Evolutionary conservation across 345 rosid species (phyloP), one percentile per base, ranked within the genome.

Genomic region (Chamaenerion angustifolium): DNA sequence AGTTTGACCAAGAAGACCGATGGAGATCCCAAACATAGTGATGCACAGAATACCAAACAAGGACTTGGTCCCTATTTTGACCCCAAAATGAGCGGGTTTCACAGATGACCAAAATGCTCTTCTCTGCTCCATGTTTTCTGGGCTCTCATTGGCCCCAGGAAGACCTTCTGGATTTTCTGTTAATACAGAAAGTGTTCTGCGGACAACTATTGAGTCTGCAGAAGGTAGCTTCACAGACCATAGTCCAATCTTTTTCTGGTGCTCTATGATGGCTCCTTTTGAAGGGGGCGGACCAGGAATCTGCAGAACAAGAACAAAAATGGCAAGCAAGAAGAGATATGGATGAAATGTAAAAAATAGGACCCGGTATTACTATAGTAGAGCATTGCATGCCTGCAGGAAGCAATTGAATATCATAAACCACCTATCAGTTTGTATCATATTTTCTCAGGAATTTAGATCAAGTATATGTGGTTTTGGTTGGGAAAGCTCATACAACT

Each of bases 211-310:
- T 2, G 93, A 72, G 62, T 89, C 97, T 17, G 97, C 88, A 0
- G 95, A 82, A 42, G 95, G 95, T 56, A 85, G 66, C 75, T 71
- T 89, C 45, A 82, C 54, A 18, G 95, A 87, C 89, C 83, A 77
- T 43, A 85, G 83, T 25, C 89, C 89, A 57, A 80, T 58, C 65
- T 79, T 71, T 62, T 82, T 76, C 63, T 77, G 93, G 56, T 74
- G 71, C 54, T 89, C 95, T 16, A 85, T 45, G 1, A 51, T 19
- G 31, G 88, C 62, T 31, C 88, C 88, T 69, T 67, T 80, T 41
- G 85, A 68, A 59, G 82, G 78, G 42, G 31, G 45, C 12, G 93
- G 77, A 53, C 88, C 97, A 31, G 71, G 78, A 77, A 89, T 85
- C 97, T 85, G 76, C 68, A 72, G 65, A 54, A 11, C 46, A 55